Percentiles rank a stretch among this genome's conserved stretches.
phyloP scores from a whole-genome alignment of 306 rosid genomes.

The Sindora glabra region DNA sequence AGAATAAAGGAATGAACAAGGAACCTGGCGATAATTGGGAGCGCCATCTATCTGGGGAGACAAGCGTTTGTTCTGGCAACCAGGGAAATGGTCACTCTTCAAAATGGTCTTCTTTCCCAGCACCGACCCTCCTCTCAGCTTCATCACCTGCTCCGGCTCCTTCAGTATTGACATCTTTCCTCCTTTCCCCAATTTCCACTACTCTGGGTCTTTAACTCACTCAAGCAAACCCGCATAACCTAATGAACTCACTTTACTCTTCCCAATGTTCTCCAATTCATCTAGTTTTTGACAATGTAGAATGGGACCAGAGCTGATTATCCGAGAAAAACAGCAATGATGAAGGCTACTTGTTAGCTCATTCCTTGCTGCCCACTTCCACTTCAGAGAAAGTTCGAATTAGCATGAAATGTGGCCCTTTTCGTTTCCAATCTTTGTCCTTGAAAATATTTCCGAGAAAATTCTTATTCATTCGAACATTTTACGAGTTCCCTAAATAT shows the following conservation, averaged over 20 bases:
- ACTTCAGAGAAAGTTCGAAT: constrained; percentile 4
- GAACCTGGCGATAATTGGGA: constrained; percentile 94
- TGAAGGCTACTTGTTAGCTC: too few relatives aligned
- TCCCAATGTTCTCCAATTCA: background rate
- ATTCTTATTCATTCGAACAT: too few relatives aligned
- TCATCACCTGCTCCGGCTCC: constrained; percentile 78
- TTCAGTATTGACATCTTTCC: constrained; percentile 41
- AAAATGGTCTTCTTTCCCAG: constrained; percentile 88
- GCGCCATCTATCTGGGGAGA: constrained; percentile 92
- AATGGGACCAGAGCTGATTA: background rate
- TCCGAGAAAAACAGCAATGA: too few relatives aligned
- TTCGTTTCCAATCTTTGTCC: too few relatives aligned
- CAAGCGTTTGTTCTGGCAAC: constrained; percentile 88
- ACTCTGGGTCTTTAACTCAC: too few relatives aligned
- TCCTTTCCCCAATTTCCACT: background rate
- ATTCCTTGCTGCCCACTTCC: too few relatives aligned
- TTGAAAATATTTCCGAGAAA: background rate
- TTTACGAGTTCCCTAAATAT: too few relatives aligned
- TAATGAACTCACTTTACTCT: background rate
- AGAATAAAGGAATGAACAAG: too few relatives aligned
- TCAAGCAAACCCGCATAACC: too few relatives aligned
- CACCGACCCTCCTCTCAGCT: constrained; percentile 71
- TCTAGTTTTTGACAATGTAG: background rate
- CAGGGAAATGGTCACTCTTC: constrained; percentile 94
- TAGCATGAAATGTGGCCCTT: background rate